These are phyloP conservation scores for Hypoxylon lenormandii DNA, from an alignment of 495 filamentous ascomycete genomes.

Conservation along the genomic window DNA sequence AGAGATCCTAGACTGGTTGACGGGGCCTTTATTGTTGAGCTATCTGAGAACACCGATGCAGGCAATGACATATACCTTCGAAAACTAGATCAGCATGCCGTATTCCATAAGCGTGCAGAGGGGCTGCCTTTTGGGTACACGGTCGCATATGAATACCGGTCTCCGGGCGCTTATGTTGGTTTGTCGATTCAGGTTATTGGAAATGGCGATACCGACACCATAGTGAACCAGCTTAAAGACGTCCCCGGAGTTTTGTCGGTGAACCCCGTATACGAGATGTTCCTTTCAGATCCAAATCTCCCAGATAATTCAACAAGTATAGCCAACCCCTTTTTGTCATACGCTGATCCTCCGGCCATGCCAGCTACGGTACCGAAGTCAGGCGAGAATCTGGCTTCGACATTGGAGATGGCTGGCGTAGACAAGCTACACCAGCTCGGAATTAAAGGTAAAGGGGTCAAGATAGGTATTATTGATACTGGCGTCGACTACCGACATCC, in stretches of 20 bases:
- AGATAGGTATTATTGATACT: conserved; percentile 57
- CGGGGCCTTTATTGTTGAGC: conserved; percentile 29
- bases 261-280: conserved; percentile 31
- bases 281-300: conserved; percentile 16
- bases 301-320: neutral
- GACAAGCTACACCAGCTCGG: conserved; percentile 50
- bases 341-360: conserved; percentile 28
- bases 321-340: conserved; percentile 18
- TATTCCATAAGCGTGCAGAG: conserved; percentile 37
- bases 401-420: conserved; percentile 46
- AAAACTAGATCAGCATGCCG: conserved; percentile 12
- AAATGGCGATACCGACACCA: conserved; percentile 9
- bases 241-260: conserved; percentile 39
- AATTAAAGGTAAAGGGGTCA: conserved; percentile 52
- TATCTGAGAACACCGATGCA: neutral
- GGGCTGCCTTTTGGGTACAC: conserved; percentile 33
- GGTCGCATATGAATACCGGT: conserved; percentile 39
- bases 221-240: conserved; percentile 12
- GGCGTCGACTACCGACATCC: conserved; percentile 65
- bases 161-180: conserved; percentile 34
- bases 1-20: conserved; percentile 18
- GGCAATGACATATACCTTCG: conserved; percentile 4
- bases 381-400: conserved; percentile 17
- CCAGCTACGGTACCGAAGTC: conserved; percentile 18
- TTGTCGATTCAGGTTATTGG: conserved; percentile 38